Evolutionary conservation across 495 filamentous ascomycete genomes (phyloP), one percentile per base, ranked within the genome.

Genomic region (Antarctomyces pellizariae): DNA sequence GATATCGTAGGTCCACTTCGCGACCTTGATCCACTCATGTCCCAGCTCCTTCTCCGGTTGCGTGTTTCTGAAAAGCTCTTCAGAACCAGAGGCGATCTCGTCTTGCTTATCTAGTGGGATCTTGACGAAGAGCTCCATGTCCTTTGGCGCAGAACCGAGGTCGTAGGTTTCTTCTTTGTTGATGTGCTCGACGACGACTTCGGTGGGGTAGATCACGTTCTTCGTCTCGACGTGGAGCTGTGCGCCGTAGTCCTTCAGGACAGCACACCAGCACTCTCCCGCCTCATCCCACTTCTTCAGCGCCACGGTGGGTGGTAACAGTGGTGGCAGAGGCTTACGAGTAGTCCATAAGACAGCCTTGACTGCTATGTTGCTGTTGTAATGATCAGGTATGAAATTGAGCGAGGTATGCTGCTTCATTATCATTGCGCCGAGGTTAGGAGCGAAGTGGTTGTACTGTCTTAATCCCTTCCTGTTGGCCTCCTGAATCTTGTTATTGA

Each of bases 181-280:
- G 22, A 74, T 58, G 39, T 76, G 67, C 37, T 78, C 72, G 25
- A 76, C 43, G 2, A 66, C 59, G 13, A 76, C 31, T 26, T 61
- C 38, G 16, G 55, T 52, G 2, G 68, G 62, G 34, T 58, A 54
- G 28, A 76, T 52, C 3, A 34, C 16, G 17, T 46, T 39, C 16
- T 48, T 41, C 13, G 62, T 45, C 17, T 49, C 28, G 26, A 76
- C 53, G 11, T 43, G 45, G 7, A 78, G 33, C 33, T 52, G 43
- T 14, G 55, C 48, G 26, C 44, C 41, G 9, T 37, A 24, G 7
- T 35, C 27, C 24, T 24, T 36, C 20, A 43, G 45, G 12, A 49
- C 61, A 19, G 56, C 54, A 45, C 72, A 74, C 64, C 65, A 78
- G 45, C 70, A 75, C 22, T 76, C 62, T 16, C 64, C 66, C 11